These are phyloP conservation scores for Monascus purpureus DNA, from an alignment of 495 filamentous ascomycete species.

Conservation along the genomic window DNA sequence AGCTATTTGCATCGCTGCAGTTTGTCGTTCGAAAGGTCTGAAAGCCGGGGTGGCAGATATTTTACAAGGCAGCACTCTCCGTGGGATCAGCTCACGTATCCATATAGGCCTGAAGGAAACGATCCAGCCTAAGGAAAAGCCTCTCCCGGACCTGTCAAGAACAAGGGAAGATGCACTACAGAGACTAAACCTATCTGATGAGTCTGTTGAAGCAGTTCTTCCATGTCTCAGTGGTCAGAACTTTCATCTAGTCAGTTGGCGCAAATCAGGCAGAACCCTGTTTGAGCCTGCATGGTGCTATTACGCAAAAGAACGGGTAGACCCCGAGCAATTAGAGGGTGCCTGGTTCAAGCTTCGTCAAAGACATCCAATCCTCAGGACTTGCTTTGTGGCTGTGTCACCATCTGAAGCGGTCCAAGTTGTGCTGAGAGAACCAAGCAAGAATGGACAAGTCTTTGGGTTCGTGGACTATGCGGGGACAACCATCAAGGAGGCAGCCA, in stretches of 20 bases:
- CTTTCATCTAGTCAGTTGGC: constrained; percentile 57
- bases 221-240: constrained; percentile 59
- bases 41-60: constrained; percentile 50
- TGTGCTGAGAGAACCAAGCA: constrained; percentile 13
- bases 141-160: constrained; percentile 10
- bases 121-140: constrained; percentile 2
- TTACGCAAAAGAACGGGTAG: constrained; percentile 17
- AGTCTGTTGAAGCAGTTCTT: constrained; percentile 37
- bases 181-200: constrained; percentile 15
- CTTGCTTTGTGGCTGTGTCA: constrained; percentile 38
- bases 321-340: constrained; percentile 16
- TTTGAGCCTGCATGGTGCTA: constrained; percentile 55
- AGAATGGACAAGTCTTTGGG: constrained; percentile 12
- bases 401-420: constrained; percentile 20
- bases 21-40: constrained; percentile 47
- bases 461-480: constrained; percentile 5
- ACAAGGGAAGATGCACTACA: constrained; percentile 18
- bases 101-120: constrained; percentile 3
- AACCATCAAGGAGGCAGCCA: constrained; percentile 6
- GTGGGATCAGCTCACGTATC: constrained; percentile 35
- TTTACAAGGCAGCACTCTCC: constrained; percentile 46
- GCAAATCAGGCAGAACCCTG: constrained; percentile 41
- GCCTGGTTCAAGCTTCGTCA: constrained; percentile 45
- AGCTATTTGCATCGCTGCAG: constrained; percentile 56
- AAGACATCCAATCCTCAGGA: constrained; percentile 46